These are phyloP conservation scores for Podila verticillata DNA, from an alignment of 192 early-diverging fungal species.

Conservation along the genomic window DNA sequence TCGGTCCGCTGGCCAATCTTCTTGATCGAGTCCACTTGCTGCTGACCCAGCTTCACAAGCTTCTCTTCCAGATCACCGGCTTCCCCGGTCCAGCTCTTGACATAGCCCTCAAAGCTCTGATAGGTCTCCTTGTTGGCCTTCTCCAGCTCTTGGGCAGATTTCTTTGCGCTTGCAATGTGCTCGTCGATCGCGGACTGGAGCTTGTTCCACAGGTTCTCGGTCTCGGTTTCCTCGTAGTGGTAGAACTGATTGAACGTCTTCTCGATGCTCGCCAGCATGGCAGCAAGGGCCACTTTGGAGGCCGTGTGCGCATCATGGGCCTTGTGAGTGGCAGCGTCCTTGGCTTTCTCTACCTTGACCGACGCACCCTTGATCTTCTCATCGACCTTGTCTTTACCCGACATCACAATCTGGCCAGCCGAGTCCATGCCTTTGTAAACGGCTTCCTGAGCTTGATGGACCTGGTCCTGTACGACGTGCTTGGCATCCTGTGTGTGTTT, in stretches of 20 bases:
- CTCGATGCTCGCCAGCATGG: constrained; percentile 39
- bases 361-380: constrained; percentile 14
- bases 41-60: constrained; percentile 13
- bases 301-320: constrained; percentile 20
- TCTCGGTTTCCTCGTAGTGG: constrained; percentile 39
- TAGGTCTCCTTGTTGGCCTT: constrained; percentile 36
- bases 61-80: constrained; percentile 21
- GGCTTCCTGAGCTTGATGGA: background rate
- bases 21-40: constrained; percentile 27
- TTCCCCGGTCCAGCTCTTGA: constrained; percentile 24
- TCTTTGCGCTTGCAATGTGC: constrained; percentile 28
- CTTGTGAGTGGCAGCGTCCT: constrained; percentile 29
- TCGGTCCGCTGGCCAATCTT: constrained; percentile 19
- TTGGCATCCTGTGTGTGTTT: background rate
- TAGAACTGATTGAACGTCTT: constrained; percentile 24
- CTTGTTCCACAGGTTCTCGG: constrained; percentile 41
- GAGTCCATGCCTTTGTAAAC: background rate
- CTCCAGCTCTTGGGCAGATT: constrained; percentile 19
- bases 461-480: background rate
- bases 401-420: background rate
- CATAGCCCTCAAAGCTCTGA: constrained; percentile 41
- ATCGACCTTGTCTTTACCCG: constrained; percentile 13
- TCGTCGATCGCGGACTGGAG: constrained; percentile 39
- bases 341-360: constrained; percentile 10
- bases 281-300: constrained; percentile 30